These are phyloP conservation scores for Rhynchospora breviuscula DNA, from an alignment of 176 grass and related monocot genomes.

Conservation along the genomic window DNA sequence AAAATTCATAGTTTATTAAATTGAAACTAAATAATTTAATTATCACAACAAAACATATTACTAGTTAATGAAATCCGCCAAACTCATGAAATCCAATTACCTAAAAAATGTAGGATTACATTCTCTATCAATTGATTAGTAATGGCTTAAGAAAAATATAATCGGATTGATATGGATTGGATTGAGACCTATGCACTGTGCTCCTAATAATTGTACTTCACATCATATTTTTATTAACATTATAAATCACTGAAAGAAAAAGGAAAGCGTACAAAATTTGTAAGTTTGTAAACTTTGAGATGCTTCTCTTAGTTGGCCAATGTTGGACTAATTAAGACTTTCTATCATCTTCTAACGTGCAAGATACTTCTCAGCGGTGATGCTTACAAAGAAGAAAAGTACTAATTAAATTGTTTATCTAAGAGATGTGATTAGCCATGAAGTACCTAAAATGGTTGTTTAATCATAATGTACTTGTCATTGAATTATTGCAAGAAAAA, in stretches of 20 bases:
- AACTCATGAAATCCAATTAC: background rate
- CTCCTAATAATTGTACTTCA: background rate
- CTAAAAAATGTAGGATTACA: background rate
- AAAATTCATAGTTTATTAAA: background rate
- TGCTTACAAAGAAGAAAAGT: background rate
- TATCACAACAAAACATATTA: background rate
- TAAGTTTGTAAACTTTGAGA: conserved; percentile 4
- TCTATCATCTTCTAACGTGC: conserved; percentile 28
- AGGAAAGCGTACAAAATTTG: background rate
- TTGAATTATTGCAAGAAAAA: background rate
- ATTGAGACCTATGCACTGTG: background rate
- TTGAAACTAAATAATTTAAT: background rate
- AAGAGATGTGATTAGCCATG: background rate
- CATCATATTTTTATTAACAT: background rate
- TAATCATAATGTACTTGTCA: background rate
- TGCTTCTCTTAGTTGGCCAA: conserved; percentile 25
- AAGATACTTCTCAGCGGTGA: background rate
- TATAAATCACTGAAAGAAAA: conserved; percentile 8
- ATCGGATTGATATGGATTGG: background rate
- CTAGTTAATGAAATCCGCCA: background rate
- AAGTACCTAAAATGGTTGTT: background rate
- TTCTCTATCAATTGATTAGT: background rate
- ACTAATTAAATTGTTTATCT: background rate
- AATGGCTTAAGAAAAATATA: background rate
- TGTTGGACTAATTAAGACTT: conserved; percentile 10